These are phyloP conservation scores for Viola odorata DNA, from an alignment of 345 rosid species.

Conservation along the genomic window DNA sequence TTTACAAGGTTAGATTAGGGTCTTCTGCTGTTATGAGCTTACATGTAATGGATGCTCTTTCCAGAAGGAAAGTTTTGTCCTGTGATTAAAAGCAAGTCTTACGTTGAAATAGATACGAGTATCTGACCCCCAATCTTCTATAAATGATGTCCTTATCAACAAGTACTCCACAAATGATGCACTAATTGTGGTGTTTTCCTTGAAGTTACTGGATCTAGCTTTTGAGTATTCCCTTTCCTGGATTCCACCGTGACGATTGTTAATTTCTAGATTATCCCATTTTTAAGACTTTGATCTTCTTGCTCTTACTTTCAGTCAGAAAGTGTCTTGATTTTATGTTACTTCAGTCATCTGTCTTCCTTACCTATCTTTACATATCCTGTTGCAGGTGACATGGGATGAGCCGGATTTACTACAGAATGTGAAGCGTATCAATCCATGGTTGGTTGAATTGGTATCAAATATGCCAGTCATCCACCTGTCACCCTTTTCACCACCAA, in stretches of 20 bases:
- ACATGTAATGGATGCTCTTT: neutral
- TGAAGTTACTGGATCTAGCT: neutral
- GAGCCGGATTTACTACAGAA: constrained; percentile 95
- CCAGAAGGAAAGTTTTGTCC: no score
- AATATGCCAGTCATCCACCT: constrained; percentile 64
- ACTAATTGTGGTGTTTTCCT: constrained; percentile 1
- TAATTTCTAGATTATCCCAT: neutral
- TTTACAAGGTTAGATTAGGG: neutral
- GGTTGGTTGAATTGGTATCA: constrained; percentile 90
- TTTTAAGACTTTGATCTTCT: neutral
- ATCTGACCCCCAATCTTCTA: neutral
- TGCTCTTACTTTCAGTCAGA: neutral
- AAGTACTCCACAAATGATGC: constrained; percentile 13
- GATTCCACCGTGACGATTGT: neutral
- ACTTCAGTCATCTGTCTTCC: neutral
- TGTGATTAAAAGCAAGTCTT: no score
- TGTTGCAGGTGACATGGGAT: constrained; percentile 83
- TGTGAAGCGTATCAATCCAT: constrained; percentile 86
- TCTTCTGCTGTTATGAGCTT: constrained; percentile 9
- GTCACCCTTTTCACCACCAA: constrained; percentile 75
- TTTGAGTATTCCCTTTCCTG: neutral
- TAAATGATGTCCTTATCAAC: neutral
- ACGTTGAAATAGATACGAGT: neutral
- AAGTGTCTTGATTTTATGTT: neutral
- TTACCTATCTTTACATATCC: neutral